Base-by-base conservation (phyloP, 305 asterid species). In the Ilex paraguariensis region DNA sequence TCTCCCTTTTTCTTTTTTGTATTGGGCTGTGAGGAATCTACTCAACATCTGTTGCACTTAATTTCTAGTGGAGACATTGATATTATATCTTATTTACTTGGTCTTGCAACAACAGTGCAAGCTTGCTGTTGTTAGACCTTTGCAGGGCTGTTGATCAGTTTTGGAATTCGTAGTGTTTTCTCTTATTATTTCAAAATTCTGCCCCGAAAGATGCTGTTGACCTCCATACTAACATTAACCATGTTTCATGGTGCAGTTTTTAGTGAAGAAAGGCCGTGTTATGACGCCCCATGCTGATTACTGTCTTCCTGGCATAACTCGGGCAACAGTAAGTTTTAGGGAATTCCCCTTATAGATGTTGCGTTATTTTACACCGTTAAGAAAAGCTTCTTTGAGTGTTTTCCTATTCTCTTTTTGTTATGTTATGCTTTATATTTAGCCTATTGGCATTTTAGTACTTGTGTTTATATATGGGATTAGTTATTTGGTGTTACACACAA, bases 221-320 rank as follows among this genome's bases (percentile, higher is more conserved):
- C 56, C 53, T 52, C n/a, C 5, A 56, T 40, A 28, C 42, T 48
- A 39, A 42, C 63, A 56, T 56, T 54, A 21, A 65, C 54, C 44
- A 60, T 66, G 50, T 56, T 30, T 68, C n/a, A 66, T 61, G 31
- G 60, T 84, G 80, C 88, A 90, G 96, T 90, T 85, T 82, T 68
- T 86, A 67, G 93, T 90, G 76, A 87, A 84, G 86, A 90, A 74
- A 77, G 93, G 95, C 67, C 64, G 59, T 30, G 85, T 87, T 54
- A 64, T 82, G 62, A 90, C 96, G 60, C 97, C 96, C 54, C 87
- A 76, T 81, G 90, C 87, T 71, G 97, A 90, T 80, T 87, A 84
- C 70, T 90, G 97, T 73, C 96, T 90, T 79, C 96, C 96, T 30
- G 97, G 97, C 63, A 66, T 82, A 65, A 87, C 97, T 54, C 83